Percentiles rank a stretch among this genome's conserved stretches.
Conservation (phyloP, 768 basidiomycete species). For the Mycena vitilis region DNA sequence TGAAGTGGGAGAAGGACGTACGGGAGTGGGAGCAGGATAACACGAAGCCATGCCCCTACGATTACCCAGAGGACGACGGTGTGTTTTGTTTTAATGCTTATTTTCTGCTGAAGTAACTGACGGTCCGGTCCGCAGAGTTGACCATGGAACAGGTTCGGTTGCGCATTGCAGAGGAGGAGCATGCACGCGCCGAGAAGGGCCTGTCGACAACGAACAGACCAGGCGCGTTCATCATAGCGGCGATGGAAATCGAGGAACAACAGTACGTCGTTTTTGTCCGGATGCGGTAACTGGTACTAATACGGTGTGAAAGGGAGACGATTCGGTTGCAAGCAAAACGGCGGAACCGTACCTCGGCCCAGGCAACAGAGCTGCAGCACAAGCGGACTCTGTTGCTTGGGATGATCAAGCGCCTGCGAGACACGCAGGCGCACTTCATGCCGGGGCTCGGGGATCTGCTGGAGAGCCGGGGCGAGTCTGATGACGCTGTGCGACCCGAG, state of each 20-base stretch:
- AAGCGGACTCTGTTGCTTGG: conserved; percentile 1
- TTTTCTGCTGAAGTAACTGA: not conserved
- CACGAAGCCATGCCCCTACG: conserved; percentile 27
- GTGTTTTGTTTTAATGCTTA: not conserved
- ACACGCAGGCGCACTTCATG: conserved; percentile 22
- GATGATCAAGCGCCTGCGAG: conserved; percentile 11
- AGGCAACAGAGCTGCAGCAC: conserved; percentile 9
- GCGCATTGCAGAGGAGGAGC: conserved; percentile 34
- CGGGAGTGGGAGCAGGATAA: conserved; percentile 33
- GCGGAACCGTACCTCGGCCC: conserved; percentile 7
- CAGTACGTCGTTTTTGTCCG: conserved; percentile 21
- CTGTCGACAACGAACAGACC: conserved; percentile 2
- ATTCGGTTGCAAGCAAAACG: conserved; percentile 4
- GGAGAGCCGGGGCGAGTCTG: not conserved
- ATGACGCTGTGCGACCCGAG: conserved; percentile 28
- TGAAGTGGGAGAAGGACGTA: conserved; percentile 31
- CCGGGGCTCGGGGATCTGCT: not conserved
- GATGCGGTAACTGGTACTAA: too few relatives aligned
- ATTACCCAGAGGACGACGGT: conserved; percentile 25
- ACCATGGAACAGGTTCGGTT: conserved; percentile 28
- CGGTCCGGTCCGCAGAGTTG: conserved; percentile 1
- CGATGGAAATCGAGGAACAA: conserved; percentile 27
- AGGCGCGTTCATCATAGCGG: conserved; percentile 31
- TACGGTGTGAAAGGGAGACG: not conserved
- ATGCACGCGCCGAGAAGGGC: conserved; percentile 12